phyloP scores from a whole-genome alignment of 768 basidiomycete genomes.

The Chalciporus piperatus region DNA sequence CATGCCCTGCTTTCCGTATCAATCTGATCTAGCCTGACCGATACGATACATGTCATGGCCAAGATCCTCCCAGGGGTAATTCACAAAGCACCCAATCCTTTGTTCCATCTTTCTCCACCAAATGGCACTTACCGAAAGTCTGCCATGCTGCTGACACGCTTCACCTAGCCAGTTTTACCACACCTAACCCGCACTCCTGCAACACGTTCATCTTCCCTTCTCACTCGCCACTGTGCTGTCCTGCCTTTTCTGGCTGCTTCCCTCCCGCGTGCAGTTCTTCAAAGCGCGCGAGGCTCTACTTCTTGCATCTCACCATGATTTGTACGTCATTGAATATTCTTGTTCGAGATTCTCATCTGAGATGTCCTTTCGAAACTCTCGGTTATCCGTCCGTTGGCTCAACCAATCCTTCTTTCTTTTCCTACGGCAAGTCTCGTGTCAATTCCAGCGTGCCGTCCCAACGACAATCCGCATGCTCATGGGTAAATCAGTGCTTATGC shows the following conservation, averaged over 20 bases:
- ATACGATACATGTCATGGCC: conserved; percentile 19
- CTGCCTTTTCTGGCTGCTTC: conserved; percentile 57
- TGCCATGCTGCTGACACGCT: conserved; percentile 68
- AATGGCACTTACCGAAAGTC: conserved; percentile 42
- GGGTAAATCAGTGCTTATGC: conserved; percentile 50
- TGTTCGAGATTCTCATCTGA: conserved; percentile 28
- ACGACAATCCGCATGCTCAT: conserved; percentile 35
- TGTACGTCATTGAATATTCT: conserved; percentile 33
- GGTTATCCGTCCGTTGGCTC: conserved; percentile 26
- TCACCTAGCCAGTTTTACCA: conserved; percentile 32
- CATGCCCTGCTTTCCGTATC: conserved; percentile 30
- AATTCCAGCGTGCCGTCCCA: conserved; percentile 24
- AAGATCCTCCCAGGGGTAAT: conserved; percentile 23
- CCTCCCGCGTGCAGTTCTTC: conserved; percentile 30
- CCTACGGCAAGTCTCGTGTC: conserved; percentile 29
- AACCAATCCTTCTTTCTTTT: conserved; percentile 16
- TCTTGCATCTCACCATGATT: conserved; percentile 24
- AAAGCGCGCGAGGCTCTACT: conserved; percentile 26
- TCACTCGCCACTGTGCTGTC: conserved; percentile 48
- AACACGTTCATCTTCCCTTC: conserved; percentile 58
- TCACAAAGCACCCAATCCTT: conserved; percentile 35
- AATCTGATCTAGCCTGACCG: conserved; percentile 23
- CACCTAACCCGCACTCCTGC: conserved; percentile 63
- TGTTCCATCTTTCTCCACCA: conserved; percentile 48
- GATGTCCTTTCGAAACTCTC: conserved; percentile 15